Percentiles rank a stretch among this genome's conserved stretches.
phyloP scores from a whole-genome alignment of 257 asterid species.

The Thymus quinquecostatus region DNA sequence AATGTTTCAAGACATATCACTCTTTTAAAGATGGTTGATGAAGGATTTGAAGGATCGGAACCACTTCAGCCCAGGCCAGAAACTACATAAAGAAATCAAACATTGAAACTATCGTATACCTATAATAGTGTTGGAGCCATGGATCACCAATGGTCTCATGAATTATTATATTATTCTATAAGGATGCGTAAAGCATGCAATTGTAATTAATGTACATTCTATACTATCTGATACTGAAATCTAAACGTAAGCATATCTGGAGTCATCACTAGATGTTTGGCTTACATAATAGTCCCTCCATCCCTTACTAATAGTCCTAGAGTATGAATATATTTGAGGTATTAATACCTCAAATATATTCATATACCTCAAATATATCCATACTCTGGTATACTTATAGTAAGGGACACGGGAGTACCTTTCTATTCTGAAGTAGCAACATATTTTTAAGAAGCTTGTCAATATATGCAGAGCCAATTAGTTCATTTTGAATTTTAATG shows the following conservation, averaged over 20 bases:
- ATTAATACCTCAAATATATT: too few relatives aligned
- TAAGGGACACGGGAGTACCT: not conserved
- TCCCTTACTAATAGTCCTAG: too few relatives aligned
- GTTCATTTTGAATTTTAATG: not conserved
- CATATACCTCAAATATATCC: too few relatives aligned
- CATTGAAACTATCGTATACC: not conserved
- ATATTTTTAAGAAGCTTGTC: not conserved
- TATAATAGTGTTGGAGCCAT: not conserved
- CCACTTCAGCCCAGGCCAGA: not conserved
- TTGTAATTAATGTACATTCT: not conserved
- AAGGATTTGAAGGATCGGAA: constrained; percentile 26
- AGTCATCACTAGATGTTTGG: not conserved
- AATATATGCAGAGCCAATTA: not conserved
- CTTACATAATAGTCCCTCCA: not conserved
- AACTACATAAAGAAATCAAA: not conserved
- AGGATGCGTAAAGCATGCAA: not conserved
- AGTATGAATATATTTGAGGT: too few relatives aligned
- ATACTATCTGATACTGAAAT: not conserved
- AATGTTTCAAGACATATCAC: constrained; percentile 1
- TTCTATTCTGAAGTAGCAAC: not conserved
- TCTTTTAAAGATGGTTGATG: not conserved
- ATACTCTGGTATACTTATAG: too few relatives aligned
- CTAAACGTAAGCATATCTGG: not conserved
- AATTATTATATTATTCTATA: not conserved
- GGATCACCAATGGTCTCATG: not conserved